These are phyloP conservation scores for Zea luxurians DNA, from an alignment of 176 grass and related monocot genomes.

Conservation along the genomic window DNA sequence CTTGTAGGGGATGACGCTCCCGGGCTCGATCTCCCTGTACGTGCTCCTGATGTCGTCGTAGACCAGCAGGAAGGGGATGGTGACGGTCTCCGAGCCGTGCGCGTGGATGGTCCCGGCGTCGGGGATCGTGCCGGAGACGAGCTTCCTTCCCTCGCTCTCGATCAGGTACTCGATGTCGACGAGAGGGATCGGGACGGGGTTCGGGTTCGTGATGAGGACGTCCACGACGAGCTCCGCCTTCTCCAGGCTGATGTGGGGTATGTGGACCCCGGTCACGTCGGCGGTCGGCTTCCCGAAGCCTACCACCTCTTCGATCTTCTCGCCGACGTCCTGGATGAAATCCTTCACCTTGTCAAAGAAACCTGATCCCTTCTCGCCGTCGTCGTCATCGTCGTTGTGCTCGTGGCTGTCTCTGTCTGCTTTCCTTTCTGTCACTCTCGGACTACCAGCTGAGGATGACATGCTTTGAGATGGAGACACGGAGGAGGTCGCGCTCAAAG, in stretches of 20 bases:
- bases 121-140: conserved; percentile 66
- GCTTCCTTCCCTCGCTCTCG: conserved; percentile 63
- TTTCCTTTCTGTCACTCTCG: conserved; percentile 46
- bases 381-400: conserved; percentile 7
- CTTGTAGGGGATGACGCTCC: conserved; percentile 84
- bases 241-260: conserved; percentile 62
- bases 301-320: conserved; percentile 69
- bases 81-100: conserved; percentile 64
- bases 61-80: conserved; percentile 53
- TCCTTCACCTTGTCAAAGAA: conserved; percentile 75
- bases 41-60: conserved; percentile 68
- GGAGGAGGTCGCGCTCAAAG: neutral
- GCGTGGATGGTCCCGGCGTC: conserved; percentile 75
- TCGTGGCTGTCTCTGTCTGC: conserved; percentile 23
- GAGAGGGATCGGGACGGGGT: conserved; percentile 70
- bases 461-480: conserved; percentile 21
- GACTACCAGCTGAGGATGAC: conserved; percentile 45
- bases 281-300: conserved; percentile 61
- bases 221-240: conserved; percentile 60
- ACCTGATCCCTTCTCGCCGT: conserved; percentile 40
- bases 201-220: conserved; percentile 54
- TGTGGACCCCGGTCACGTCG: conserved; percentile 52
- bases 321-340: conserved; percentile 68
- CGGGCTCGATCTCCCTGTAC: conserved; percentile 71
- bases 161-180: conserved; percentile 65